Evolutionary conservation across 2,329 filamentous ascomycete species (phyloP).

Genomic region (Nothophaeocryptopus gaeumannii): DNA sequence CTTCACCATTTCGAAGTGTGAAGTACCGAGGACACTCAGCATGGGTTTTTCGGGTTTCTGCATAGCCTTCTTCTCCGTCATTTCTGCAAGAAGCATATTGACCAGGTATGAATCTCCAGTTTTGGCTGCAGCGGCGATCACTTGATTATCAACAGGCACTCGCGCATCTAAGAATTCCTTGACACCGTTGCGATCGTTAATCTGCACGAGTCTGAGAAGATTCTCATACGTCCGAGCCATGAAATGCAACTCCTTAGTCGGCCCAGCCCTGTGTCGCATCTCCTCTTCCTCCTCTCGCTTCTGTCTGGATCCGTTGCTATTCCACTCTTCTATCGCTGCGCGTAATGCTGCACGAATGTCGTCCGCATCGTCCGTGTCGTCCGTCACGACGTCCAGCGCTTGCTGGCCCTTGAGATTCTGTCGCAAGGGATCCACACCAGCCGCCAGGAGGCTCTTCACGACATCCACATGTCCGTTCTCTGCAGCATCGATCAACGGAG

Average conservation of each 20-base stretch:
- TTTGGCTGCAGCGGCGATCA: conserved; percentile 85
- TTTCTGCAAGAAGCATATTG: conserved; percentile 61
- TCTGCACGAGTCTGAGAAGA: conserved; percentile 47
- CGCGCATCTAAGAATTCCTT: conserved; percentile 47
- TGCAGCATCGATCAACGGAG: conserved; percentile 90
- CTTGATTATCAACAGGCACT: conserved; percentile 65
- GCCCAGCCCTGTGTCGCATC: conserved; percentile 38
- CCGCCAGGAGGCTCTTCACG: conserved; percentile 75
- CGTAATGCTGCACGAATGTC: conserved; percentile 55
- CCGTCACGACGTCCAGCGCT: conserved; percentile 75
- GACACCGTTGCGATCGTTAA: conserved; percentile 49
- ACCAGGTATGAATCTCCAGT: conserved; percentile 88
- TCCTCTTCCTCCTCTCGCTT: conserved; percentile 53
- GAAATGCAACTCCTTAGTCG: conserved; percentile 45
- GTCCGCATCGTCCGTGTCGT: conserved; percentile 78
- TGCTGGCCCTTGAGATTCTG: conserved; percentile 91
- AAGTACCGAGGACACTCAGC: conserved; percentile 86
- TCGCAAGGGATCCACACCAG: conserved; percentile 87
- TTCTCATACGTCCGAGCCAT: conserved; percentile 51
- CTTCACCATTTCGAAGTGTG: conserved; percentile 79
- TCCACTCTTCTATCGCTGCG: conserved; percentile 46
- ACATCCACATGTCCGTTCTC: conserved; percentile 92
- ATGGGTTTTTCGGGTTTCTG: conserved; percentile 85
- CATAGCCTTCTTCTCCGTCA: conserved; percentile 57
- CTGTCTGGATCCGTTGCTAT: conserved; percentile 41